Evolutionary conservation across 805 yeast genomes (phyloP).

Genomic region (Yarrowia divulgata): DNA sequence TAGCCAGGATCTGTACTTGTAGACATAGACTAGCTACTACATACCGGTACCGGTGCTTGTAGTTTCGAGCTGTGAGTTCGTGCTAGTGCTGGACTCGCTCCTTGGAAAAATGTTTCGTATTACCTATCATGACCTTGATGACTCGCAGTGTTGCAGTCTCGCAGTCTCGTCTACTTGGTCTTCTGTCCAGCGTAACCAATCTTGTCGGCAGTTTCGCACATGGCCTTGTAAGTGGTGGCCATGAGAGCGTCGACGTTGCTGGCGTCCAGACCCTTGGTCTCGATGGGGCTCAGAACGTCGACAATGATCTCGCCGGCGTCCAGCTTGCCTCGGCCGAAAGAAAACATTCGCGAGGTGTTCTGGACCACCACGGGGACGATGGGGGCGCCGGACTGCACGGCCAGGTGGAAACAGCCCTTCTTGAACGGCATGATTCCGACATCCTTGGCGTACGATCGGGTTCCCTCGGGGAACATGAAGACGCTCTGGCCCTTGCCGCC

Average conservation of each 20-base stretch:
- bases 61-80: too few species aligned
- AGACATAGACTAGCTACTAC: too few species aligned
- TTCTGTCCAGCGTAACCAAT: constrained; percentile 48
- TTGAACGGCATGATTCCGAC: constrained; percentile 85
- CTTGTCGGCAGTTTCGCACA: constrained; percentile 54
- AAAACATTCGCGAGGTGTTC: constrained; percentile 79
- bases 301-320: constrained; percentile 77
- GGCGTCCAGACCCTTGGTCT: constrained; percentile 70
- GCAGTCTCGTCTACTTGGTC: not conserved
- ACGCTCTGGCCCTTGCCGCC: constrained; percentile 59
- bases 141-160: too few species aligned
- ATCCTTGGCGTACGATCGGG: constrained; percentile 77
- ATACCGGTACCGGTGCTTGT: too few species aligned
- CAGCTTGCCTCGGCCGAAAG: constrained; percentile 67
- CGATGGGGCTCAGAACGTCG: constrained; percentile 81
- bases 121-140: too few species aligned
- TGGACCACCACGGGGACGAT: constrained; percentile 87
- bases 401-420: constrained; percentile 98
- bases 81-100: too few species aligned
- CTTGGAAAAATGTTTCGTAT: too few species aligned
- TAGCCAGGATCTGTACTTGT: too few species aligned
- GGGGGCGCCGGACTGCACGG: constrained; percentile 90
- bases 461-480: constrained; percentile 97
- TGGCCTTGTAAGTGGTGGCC: constrained; percentile 61
- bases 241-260: constrained; percentile 73